phyloP scores from a whole-genome alignment of 2,329 filamentous ascomycete genomes.

The Xylariaceae sp. region DNA sequence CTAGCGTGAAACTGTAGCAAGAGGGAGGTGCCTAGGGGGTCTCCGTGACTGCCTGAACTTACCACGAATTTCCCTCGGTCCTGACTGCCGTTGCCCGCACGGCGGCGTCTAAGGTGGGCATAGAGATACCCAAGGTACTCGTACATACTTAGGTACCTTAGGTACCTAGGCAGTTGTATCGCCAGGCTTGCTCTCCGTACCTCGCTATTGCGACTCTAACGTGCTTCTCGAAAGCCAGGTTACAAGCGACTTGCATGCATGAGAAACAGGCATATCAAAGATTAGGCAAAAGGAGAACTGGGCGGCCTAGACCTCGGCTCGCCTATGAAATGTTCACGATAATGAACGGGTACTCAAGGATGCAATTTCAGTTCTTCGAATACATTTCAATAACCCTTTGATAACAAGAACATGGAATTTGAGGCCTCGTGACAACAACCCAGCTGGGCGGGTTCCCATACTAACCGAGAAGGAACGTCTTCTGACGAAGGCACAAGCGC shows the following conservation, averaged over 20 bases:
- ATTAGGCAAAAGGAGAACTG: neutral
- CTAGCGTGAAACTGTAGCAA: neutral
- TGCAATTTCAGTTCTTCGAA: neutral
- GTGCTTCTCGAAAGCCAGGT: neutral
- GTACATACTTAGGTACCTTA: neutral
- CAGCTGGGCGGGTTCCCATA: neutral
- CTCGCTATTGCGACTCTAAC: neutral
- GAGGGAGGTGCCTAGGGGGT: no score
- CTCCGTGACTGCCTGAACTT: no score
- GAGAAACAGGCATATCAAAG: neutral
- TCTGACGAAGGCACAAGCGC: slow-evolving; percentile 19
- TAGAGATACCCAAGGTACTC: no score
- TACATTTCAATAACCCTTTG: neutral
- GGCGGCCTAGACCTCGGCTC: neutral
- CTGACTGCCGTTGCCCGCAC: no score
- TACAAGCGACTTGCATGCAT: neutral
- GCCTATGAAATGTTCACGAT: neutral
- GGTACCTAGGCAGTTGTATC: no score
- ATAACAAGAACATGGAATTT: neutral
- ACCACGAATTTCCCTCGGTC: no score
- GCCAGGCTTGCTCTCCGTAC: no score
- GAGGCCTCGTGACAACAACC: slow-evolving; percentile 13
- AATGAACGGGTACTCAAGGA: neutral
- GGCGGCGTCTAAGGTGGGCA: no score
- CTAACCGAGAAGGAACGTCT: slow-evolving; percentile 2